These are phyloP conservation scores for Eutypa lata DNA, from an alignment of 2,329 filamentous ascomycete genomes.

Conservation along the genomic window DNA sequence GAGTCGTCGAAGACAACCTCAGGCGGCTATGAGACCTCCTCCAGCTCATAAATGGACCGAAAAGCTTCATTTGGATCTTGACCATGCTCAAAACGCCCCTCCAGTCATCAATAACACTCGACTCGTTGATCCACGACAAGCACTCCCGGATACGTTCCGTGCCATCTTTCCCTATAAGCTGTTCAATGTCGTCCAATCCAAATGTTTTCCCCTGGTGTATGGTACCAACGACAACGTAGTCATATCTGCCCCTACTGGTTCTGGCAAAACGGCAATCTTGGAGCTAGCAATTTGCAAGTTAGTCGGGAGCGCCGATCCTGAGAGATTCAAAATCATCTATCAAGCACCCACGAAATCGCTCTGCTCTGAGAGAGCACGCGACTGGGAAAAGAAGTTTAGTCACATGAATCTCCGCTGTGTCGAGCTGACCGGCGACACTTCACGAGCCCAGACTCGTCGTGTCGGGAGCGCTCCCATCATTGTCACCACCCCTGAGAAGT, in stretches of 20 bases:
- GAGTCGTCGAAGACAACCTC: conserved; percentile 13
- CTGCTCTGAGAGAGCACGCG: conserved; percentile 71
- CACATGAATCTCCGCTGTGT: conserved; percentile 65
- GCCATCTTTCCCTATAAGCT: conserved; percentile 68
- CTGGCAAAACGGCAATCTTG: conserved; percentile 78
- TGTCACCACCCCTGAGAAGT: conserved; percentile 85
- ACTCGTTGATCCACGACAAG: conserved; percentile 40
- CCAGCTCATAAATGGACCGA: conserved; percentile 14
- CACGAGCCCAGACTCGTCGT: conserved; percentile 59
- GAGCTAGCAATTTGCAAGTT: conserved; percentile 80
- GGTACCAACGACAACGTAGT: conserved; percentile 71
- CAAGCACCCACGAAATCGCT: conserved; percentile 82
- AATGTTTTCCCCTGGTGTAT: conserved; percentile 68
- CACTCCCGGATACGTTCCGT: conserved; percentile 67
- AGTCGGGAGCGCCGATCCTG: conserved; percentile 49
- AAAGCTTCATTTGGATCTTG: conserved; percentile 18
- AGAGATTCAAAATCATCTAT: conserved; percentile 78
- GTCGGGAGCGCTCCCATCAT: conserved; percentile 78
- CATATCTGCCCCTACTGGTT: conserved; percentile 77
- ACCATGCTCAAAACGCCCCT: conserved; percentile 25
- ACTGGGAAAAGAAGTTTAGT: conserved; percentile 75
- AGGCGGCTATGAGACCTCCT: conserved; percentile 8
- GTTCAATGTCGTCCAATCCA: conserved; percentile 83
- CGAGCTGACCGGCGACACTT: conserved; percentile 81
- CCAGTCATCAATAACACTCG: conserved; percentile 37